Base-by-base conservation (phyloP, 2,329 filamentous ascomycete species). In the Sporothrix brunneoviolacea region DNA sequence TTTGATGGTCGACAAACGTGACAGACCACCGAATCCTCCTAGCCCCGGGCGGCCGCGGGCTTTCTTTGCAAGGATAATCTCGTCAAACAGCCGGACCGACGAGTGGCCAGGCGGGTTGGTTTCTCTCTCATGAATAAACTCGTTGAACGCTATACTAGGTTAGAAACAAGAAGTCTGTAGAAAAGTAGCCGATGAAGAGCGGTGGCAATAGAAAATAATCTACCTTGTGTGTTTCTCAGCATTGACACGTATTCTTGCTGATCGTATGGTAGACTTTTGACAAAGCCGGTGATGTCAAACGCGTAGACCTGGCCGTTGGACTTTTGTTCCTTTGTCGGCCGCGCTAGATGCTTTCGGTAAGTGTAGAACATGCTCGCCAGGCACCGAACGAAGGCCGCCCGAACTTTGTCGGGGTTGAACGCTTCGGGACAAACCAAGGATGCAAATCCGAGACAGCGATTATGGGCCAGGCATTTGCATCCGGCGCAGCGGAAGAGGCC, bases 51-150 rank as follows among this genome's bases (percentile, higher is more conserved):
- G 82, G 21, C 86, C 86, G 44, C 79, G 75, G 24, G 76, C 75
- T 62, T 79, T 80, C 71, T 93, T 93, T 28, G 86, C 86, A 46
- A 91, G 73, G 59, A 93, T 88, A 60, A 93, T 83, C 64, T 91
- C 86, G 65, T 93, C 88, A 60, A 93, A 93, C 1, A 93, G 76
- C 50, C 85, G 84, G 60, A 91, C 82, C 2, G 75, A 67, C 0
- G 86, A 77, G 55, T 86, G 76, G 8, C 79, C 74, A 0, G 80
- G 66, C 2, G 80, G 72, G 8, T 76, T 79, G 19, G 73, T 81
- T 67, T 93, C 88, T 40, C 88, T 80, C 59, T 90, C 85, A 61
- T 91, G 85, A 55, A 93, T 86, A 65, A 93, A 93, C 64, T 91
- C 86, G 58, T 89, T 89, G 64, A 91, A 89, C 43, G 72, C 80